These are phyloP conservation scores for Neonectria punicea DNA, from an alignment of 2,329 filamentous ascomycete species.

Conservation along the genomic window DNA sequence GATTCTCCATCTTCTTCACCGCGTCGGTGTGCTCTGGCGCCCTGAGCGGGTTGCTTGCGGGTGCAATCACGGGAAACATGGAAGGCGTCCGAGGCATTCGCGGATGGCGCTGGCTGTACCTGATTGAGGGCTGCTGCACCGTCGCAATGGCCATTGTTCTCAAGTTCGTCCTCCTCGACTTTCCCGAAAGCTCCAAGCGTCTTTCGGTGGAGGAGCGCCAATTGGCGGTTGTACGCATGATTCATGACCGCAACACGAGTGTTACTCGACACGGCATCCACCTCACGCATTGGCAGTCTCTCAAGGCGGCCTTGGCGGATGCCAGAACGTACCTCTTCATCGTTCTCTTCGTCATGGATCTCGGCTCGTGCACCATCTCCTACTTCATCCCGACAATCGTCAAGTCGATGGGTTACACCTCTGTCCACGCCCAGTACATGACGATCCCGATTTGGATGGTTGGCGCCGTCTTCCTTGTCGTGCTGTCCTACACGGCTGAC, in stretches of 20 bases:
- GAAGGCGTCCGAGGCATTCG: constrained; percentile 63
- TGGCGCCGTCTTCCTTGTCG: constrained; percentile 39
- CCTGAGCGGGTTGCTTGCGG: constrained; percentile 71
- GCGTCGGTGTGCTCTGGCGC: constrained; percentile 70
- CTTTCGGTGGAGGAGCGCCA: constrained; percentile 69
- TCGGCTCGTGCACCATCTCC: constrained; percentile 59
- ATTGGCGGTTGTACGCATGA: constrained; percentile 69
- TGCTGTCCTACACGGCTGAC: constrained; percentile 43
- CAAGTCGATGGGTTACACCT: constrained; percentile 57
- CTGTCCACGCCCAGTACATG: constrained; percentile 60
- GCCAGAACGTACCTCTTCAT: constrained; percentile 60
- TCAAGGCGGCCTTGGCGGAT: constrained; percentile 52
- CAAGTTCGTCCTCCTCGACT: constrained; percentile 73
- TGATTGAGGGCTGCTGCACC: constrained; percentile 72
- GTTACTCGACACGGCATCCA: constrained; percentile 40
- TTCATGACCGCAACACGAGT: constrained; percentile 55
- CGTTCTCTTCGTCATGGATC: constrained; percentile 59
- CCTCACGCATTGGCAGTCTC: constrained; percentile 44
- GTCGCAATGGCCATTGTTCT: constrained; percentile 62
- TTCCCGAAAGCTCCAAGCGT: constrained; percentile 71
- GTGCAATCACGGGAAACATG: constrained; percentile 67
- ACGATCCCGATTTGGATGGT: constrained; percentile 48
- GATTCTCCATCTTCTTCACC: constrained; percentile 67
- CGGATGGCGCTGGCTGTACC: constrained; percentile 77
- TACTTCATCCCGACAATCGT: constrained; percentile 66